phyloP scores from a whole-genome alignment of 2,329 filamentous ascomycete species.

The Cylindrodendrum hubeiense region DNA sequence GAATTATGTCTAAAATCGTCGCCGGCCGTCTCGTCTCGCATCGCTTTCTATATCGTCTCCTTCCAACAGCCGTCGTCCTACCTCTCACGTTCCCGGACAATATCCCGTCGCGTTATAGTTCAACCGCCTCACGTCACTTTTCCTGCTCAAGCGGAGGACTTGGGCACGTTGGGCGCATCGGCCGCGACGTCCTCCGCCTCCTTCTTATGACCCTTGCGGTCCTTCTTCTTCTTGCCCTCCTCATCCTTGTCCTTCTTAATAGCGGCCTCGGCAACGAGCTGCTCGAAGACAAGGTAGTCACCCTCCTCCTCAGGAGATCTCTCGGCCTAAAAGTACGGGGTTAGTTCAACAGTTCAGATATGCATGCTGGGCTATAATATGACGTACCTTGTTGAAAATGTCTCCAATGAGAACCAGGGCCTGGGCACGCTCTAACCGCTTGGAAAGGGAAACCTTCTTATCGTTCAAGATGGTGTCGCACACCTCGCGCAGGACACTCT shows the following conservation, averaged over 20 bases:
- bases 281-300: slow-evolving; percentile 98
- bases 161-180: slow-evolving; percentile 41
- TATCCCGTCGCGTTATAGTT: background rate
- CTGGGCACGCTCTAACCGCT: slow-evolving; percentile 91
- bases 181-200: slow-evolving; percentile 42
- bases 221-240: slow-evolving; percentile 73
- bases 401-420: slow-evolving; percentile 90
- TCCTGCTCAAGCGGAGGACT: slow-evolving; percentile 12
- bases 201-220: slow-evolving; percentile 56
- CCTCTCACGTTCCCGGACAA: background rate
- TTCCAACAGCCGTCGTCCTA: slow-evolving; percentile 11
- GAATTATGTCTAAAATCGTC: slow-evolving; percentile 44
- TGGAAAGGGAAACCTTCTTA: slow-evolving; percentile 82
- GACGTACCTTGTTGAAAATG: slow-evolving; percentile 84
- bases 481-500: slow-evolving; percentile 93
- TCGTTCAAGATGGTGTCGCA: slow-evolving; percentile 89
- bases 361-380: background rate
- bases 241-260: slow-evolving; percentile 94
- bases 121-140: background rate
- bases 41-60: slow-evolving; percentile 24
- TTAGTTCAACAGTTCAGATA: slow-evolving; percentile 23
- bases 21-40: slow-evolving; percentile 36
- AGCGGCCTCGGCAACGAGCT: slow-evolving; percentile 95
- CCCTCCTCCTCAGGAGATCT: slow-evolving; percentile 96
- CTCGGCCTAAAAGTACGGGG: slow-evolving; percentile 71